Conservation (phyloP, 352 stramenopile genomes). For the Pythium dissotocum region DNA sequence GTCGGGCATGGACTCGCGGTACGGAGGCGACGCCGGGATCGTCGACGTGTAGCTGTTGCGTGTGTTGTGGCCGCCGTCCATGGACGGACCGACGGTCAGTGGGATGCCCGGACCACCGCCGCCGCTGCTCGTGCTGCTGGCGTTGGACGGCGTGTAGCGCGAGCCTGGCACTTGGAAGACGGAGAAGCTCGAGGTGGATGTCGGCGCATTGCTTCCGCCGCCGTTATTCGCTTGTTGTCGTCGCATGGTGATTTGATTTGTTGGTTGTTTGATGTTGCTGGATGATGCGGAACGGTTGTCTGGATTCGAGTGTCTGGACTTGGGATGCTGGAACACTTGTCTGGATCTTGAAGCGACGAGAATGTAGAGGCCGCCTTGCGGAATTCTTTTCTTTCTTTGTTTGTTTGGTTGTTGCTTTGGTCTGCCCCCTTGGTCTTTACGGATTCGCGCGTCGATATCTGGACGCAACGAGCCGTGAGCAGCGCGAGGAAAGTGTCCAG, state of each 20-base stretch:
- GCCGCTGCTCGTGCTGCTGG: constrained; percentile 18
- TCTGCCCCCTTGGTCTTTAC: neutral
- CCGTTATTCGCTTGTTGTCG: constrained; percentile 22
- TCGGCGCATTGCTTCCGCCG: neutral
- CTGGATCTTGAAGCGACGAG: too few species aligned
- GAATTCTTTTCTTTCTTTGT: neutral
- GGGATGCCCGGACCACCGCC: constrained; percentile 9
- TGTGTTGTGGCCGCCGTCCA: constrained; percentile 10
- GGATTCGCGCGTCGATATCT: constrained; percentile 7
- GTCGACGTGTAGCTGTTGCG: constrained; percentile 31
- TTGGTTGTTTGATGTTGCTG: constrained; percentile 3
- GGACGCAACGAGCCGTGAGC: neutral
- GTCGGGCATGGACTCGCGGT: constrained; percentile 23
- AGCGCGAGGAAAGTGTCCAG: constrained; percentile 1
- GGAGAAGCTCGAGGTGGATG: constrained; percentile 44
- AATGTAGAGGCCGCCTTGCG: neutral
- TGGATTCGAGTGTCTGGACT: constrained; percentile 8
- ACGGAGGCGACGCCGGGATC: constrained; percentile 27
- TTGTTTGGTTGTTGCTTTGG: too few species aligned
- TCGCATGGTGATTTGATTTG: constrained; percentile 11
- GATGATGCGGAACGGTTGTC: neutral
- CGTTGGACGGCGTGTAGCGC: constrained; percentile 28
- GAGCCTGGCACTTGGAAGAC: constrained; percentile 66
- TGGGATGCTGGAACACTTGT: constrained; percentile 7
- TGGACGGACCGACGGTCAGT: constrained; percentile 25